Evolutionary conservation across 2,329 filamentous ascomycete genomes (phyloP), one percentile per base, ranked within the genome.

Genomic region (Microdochium trichocladiopsis): DNA sequence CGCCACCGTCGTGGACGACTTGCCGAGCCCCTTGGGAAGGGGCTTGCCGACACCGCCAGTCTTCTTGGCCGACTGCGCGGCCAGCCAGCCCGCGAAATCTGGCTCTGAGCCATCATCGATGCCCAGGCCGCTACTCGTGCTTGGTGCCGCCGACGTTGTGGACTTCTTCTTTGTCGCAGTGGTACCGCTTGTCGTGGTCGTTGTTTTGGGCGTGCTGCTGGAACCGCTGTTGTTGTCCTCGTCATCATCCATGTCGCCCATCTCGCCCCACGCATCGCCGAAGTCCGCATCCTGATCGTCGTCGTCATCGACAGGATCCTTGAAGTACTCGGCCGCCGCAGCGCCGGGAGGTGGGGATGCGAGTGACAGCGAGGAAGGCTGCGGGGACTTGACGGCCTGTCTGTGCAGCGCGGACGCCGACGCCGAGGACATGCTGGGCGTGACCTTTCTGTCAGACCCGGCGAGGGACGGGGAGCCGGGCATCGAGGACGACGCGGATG

Each of bases 31-130:
- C 70, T 95, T 99, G 0, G 93, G 92, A 51, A 97, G 66, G 2
- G 86, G 73, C 58, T 88, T 94, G 2, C 70, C 60, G 1, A 69
- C 61, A 52, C 65, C 56, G 43, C 63, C 50, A 53, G 68, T 77
- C 72, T 95, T 96, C 56, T 87, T 82, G 56, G 86, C 79, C 5
- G 87, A 83, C 66, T 96, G 90, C 12, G 92, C 91, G 12, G 90
- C 91, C 22, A 97, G 70, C 92, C 94, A 97, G 4, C 91, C 92
- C 4, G 91, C 93, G 69, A 99, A 97, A 67, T 97, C 94, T 0
- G 93, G 93, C 67, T 99, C 93, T 2, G 86, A 85, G 24, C 88
- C 84, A 60, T 96, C 91, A 54, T 93, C 89, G 57, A 87, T 93
- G 0, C 86, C 41, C 16, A 18, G 9, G 41, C 14, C 41, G 21